Conservation (phyloP, 805 yeast genomes). For the Saccharomyces paradoxus region DNA sequence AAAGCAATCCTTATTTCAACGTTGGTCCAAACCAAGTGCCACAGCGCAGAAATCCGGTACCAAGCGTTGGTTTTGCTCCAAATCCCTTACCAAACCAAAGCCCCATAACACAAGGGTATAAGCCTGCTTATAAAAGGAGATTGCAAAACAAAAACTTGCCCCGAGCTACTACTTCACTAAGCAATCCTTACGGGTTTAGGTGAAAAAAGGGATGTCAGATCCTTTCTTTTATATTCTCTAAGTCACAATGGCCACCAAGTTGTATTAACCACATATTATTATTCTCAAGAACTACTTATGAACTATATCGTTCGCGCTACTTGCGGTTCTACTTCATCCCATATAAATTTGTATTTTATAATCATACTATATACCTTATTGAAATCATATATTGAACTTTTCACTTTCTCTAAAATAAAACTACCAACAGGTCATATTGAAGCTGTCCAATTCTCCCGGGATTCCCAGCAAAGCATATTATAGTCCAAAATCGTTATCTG, state of each 20-base stretch:
- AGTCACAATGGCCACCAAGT: neutral
- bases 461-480: neutral
- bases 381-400: neutral
- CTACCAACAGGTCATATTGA: neutral
- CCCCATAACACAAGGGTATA: conserved; percentile 20
- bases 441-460: neutral
- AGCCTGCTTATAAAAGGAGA: conserved; percentile 35
- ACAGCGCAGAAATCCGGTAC: neutral
- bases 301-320: neutral
- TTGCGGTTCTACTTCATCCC: neutral
- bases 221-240: neutral
- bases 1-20: conserved; percentile 43
- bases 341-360: neutral
- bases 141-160: conserved; percentile 31
- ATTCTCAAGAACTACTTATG: neutral
- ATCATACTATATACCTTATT: conserved; percentile 1
- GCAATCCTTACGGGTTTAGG: conserved; percentile 40
- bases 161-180: conserved; percentile 37
- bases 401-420: neutral
- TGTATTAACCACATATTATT: neutral
- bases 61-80: conserved; percentile 1
- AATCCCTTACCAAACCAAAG: conserved; percentile 2
- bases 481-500: neutral
- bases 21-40: neutral
- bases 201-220: conserved; percentile 5